These are phyloP conservation scores for Lepidium sativum DNA, from an alignment of 345 rosid species.

Conservation along the genomic window DNA sequence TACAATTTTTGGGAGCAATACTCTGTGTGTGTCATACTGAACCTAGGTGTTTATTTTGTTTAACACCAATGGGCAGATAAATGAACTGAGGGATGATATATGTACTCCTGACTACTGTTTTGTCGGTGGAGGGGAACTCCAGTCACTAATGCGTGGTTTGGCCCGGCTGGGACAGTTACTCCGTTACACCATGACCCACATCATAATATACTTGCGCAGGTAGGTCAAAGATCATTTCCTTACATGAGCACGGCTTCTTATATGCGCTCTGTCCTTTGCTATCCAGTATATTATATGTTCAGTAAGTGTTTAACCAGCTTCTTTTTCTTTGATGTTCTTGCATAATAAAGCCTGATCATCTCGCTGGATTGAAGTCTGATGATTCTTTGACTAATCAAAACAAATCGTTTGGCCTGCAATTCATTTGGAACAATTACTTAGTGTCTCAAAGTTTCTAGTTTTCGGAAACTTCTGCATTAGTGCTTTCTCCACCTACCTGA, in stretches of 20 bases:
- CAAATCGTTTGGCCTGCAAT: constrained; percentile 12
- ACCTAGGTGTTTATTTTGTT: constrained; percentile 5
- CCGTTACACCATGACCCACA: constrained; percentile 99
- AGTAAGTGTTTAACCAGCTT: constrained; percentile 7
- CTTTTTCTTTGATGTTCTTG: constrained; percentile 21
- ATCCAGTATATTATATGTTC: not conserved
- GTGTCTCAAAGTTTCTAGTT: not conserved
- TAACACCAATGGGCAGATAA: constrained; percentile 46
- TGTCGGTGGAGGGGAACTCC: constrained; percentile 89
- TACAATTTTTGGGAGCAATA: not conserved
- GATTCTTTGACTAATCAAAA: constrained; percentile 27
- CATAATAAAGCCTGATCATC: constrained; percentile 11
- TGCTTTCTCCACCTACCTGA: not conserved
- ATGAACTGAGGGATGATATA: constrained; percentile 72
- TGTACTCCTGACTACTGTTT: constrained; percentile 91
- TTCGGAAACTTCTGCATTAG: not conserved
- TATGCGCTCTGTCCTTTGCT: not conserved
- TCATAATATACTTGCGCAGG: constrained; percentile 96
- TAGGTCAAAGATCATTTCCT: constrained; percentile 11
- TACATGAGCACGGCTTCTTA: constrained; percentile 2
- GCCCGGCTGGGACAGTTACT: constrained; percentile 89
- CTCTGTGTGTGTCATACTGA: not conserved
- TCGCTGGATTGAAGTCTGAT: constrained; percentile 26
- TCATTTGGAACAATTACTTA: not conserved
- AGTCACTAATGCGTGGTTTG: constrained; percentile 92